Evolutionary conservation across 495 filamentous ascomycete species (phyloP).

Genomic region (Aspergillus conjunctus): DNA sequence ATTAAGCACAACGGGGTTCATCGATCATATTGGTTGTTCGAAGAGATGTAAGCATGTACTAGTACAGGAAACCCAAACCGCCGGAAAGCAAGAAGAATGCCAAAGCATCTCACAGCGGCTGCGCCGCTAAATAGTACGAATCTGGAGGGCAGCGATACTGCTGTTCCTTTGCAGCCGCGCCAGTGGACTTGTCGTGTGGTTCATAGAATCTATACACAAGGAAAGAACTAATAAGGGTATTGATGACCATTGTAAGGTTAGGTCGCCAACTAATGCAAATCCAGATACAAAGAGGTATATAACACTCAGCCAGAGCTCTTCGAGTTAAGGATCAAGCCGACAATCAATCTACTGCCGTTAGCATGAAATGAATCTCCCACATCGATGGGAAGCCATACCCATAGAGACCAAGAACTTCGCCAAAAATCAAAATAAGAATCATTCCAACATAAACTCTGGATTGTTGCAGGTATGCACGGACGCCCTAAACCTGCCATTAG

Average conservation of each 20-base stretch:
- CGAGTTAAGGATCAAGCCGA: conserved; percentile 56
- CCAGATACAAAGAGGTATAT: conserved; percentile 7
- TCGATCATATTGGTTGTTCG: conserved; percentile 16
- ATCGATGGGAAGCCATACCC: conserved; percentile 60
- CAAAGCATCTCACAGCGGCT: background rate
- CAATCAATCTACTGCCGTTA: conserved; percentile 54
- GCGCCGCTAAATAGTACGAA: conserved; percentile 1
- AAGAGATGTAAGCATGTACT: conserved; percentile 24
- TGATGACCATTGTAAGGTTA: conserved; percentile 3
- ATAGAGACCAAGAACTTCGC: conserved; percentile 95
- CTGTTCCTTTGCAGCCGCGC: background rate
- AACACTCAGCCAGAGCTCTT: conserved; percentile 24
- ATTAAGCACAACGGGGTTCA: conserved; percentile 7
- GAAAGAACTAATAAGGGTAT: conserved; percentile 9
- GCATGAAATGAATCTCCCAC: conserved; percentile 13
- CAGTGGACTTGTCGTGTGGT: background rate
- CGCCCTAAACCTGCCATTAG: conserved; percentile 59
- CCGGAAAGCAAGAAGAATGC: background rate
- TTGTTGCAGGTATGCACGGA: conserved; percentile 93
- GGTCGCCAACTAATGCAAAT: conserved; percentile 16
- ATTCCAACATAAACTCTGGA: conserved; percentile 96
- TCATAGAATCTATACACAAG: conserved; percentile 18
- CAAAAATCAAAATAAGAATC: conserved; percentile 98
- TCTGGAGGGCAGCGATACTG: background rate
- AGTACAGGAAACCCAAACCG: conserved; percentile 20